phyloP scores from a whole-genome alignment of 768 basidiomycete species.

The Suillus subaureus region DNA sequence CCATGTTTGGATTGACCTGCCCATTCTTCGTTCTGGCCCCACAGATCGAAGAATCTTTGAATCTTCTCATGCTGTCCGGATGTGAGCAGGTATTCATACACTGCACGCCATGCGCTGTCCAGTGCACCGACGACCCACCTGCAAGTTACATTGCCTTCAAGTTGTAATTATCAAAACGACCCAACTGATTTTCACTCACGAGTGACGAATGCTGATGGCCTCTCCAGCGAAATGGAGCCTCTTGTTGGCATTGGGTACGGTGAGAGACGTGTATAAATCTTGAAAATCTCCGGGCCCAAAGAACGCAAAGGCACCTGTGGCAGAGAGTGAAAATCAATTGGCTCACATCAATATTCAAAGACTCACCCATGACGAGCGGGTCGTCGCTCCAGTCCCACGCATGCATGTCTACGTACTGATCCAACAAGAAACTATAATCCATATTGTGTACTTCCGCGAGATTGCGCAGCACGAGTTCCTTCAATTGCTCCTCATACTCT shows the following conservation, averaged over 20 bases:
- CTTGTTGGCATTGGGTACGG: slow-evolving; percentile 30
- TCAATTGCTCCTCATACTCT: slow-evolving; percentile 17
- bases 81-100: slow-evolving; percentile 27
- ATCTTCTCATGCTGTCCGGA: slow-evolving; percentile 14
- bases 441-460: slow-evolving; percentile 21
- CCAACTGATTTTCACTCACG: slow-evolving; percentile 13
- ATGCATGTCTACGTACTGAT: slow-evolving; percentile 24
- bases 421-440: slow-evolving; percentile 22
- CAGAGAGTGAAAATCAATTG: background rate
- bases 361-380: slow-evolving; percentile 34
- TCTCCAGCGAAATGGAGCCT: slow-evolving; percentile 40
- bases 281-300: slow-evolving; percentile 43
- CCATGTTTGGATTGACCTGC: too few relatives aligned
- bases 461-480: slow-evolving; percentile 27
- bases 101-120: slow-evolving; percentile 38
- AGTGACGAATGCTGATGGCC: slow-evolving; percentile 39
- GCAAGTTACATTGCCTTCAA: background rate
- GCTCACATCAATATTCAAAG: background rate
- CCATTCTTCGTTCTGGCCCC: slow-evolving; percentile 22
- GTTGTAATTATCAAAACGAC: background rate
- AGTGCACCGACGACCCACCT: slow-evolving; percentile 44
- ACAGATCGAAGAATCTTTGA: slow-evolving; percentile 23
- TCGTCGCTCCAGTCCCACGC: slow-evolving; percentile 39
- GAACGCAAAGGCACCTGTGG: slow-evolving; percentile 40
- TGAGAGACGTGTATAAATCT: slow-evolving; percentile 34